Evolutionary conservation across 1,284 basidiomycete genomes (phyloP).

Genomic region (Stygiomarasmius scandens): DNA sequence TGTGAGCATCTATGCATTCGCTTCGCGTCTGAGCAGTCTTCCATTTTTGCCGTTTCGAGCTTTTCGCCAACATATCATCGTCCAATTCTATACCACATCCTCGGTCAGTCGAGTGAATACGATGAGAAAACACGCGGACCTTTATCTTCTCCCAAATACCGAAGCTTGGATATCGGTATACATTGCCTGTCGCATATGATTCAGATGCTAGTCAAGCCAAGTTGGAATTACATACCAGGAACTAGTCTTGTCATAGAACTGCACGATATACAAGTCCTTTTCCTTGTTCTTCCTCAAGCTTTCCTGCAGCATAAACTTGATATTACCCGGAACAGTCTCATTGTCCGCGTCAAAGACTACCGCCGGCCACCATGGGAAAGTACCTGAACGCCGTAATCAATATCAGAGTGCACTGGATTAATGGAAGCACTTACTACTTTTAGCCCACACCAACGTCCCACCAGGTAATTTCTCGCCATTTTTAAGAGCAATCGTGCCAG

Average conservation of each 20-base stretch:
- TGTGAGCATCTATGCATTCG: constrained; percentile 51
- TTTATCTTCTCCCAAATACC: constrained; percentile 58
- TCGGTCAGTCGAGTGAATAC: background rate
- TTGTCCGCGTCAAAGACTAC: constrained; percentile 58
- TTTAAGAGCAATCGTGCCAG: constrained; percentile 11
- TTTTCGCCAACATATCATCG: constrained; percentile 46
- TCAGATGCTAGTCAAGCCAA: background rate
- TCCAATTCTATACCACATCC: constrained; percentile 45
- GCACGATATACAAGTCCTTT: constrained; percentile 54
- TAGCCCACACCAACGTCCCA: constrained; percentile 60
- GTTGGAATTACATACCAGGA: constrained; percentile 53
- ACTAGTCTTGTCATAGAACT: constrained; percentile 65
- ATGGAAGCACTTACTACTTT: constrained; percentile 49
- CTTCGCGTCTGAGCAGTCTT: constrained; percentile 45
- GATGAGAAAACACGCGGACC: constrained; percentile 38
- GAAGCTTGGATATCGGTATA: constrained; percentile 50
- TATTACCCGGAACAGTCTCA: constrained; percentile 49
- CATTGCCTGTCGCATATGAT: constrained; percentile 43
- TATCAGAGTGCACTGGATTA: background rate
- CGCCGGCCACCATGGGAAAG: constrained; percentile 71
- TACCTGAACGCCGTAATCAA: constrained; percentile 35
- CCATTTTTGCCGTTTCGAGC: constrained; percentile 51
- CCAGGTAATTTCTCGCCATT: constrained; percentile 6
- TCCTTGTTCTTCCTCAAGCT: constrained; percentile 30
- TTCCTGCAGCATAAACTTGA: constrained; percentile 34